Evolutionary conservation across 2,329 filamentous ascomycete genomes (phyloP), one percentile per base, ranked within the genome.

Genomic region (Colletotrichum melonis): DNA sequence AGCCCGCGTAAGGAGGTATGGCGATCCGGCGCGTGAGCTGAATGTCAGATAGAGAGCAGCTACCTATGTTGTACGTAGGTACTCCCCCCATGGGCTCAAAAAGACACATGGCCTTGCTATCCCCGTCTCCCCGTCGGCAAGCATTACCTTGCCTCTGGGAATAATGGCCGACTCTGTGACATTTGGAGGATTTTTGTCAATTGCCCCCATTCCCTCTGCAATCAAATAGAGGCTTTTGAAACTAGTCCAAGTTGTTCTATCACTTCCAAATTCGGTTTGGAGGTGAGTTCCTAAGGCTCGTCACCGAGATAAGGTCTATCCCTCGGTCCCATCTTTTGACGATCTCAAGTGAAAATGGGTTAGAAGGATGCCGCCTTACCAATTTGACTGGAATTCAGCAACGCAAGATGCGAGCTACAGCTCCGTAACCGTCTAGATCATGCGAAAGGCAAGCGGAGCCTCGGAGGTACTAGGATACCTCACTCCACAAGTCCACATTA

Each of bases 171-270:
- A 49, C 26, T 49, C 19, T n/a, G 38, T 35, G 28, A 49, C 63
- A 24, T 56, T 62, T 71, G 32, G 63, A 57, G 67, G 42, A 56
- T 62, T 32, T 70, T 70, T 67, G 22, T 46, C 19, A 24, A 26
- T 16, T 62, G 26, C 26, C 22, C 42, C 22, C 42, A 49, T 38
- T 46, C 46, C 60, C 38, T 65, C 67, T 73, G 66, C 67, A 70
- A 59, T 60, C 67, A 73, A 60, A 52, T 49, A 66, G 67, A 56
- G 70, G 57, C 49, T 16, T 35, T 67, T 70, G 70, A 66, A 69
- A 62, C 70, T 70, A 66, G 60, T 60, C 60, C 19, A 26, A 42
- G 22, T 35, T 70, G 35, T 49, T 60, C 22, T 69, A 32, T 52
- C 35, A 12, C 56, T 57, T 42, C 38, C 38, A 42, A 19, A 19